These are phyloP conservation scores for Diospyros kaki DNA, from an alignment of 148 eudicot genomes.

Conservation along the genomic window DNA sequence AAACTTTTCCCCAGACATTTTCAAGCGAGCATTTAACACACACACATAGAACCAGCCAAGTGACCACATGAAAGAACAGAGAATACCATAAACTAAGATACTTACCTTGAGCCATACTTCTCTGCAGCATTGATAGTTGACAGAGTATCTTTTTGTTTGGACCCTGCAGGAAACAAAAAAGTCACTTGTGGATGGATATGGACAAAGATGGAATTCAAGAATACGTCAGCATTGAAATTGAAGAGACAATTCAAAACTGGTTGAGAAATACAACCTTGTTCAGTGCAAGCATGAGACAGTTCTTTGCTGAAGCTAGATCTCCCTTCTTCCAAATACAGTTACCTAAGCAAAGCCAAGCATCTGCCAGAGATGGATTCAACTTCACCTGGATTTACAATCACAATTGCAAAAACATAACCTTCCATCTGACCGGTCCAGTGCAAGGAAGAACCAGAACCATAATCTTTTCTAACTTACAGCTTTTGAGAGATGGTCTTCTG, in stretches of 20 bases:
- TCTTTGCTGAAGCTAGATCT: constrained; percentile 63
- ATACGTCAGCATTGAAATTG: neutral
- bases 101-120: constrained; percentile 90
- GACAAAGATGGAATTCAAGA: neutral
- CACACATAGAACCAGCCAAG: neutral
- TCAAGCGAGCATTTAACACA: neutral
- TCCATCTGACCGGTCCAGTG: constrained; percentile 5
- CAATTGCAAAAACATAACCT: constrained; percentile 9
- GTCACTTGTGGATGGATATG: neutral
- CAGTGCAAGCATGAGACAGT: constrained; percentile 69
- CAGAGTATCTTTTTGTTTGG: constrained; percentile 77
- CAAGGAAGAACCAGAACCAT: constrained; percentile 1
- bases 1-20: neutral
- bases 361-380: constrained; percentile 82
- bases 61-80: neutral
- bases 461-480: constrained; percentile 48
- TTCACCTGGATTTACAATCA: constrained; percentile 56
- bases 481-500: constrained; percentile 98
- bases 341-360: constrained; percentile 92
- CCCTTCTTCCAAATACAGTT: constrained; percentile 96
- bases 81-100: constrained; percentile 7
- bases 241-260: neutral
- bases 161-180: constrained; percentile 45
- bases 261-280: constrained; percentile 51
- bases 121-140: constrained; percentile 92